Percentiles rank a stretch among this genome's conserved stretches.
Conservation (phyloP, 2,329 filamentous ascomycete species). For the Metarhizium anisopliae region DNA sequence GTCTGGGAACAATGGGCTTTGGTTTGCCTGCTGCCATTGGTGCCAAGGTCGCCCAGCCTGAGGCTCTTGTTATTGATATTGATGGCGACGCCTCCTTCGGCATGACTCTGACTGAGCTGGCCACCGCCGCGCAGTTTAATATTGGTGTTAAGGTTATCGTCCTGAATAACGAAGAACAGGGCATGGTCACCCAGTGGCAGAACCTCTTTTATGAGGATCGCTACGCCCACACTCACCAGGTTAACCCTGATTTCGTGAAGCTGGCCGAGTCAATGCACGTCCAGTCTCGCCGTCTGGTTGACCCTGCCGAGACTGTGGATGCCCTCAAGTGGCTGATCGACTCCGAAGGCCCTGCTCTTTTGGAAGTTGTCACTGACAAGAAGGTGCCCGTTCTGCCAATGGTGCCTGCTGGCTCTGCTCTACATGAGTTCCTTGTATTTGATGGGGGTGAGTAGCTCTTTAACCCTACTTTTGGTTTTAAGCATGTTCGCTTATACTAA, state of each 20-base stretch:
- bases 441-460: constrained; percentile 11
- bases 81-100: constrained; percentile 98
- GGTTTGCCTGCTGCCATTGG: constrained; percentile 92
- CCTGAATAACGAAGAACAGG: constrained; percentile 94
- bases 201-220: constrained; percentile 94
- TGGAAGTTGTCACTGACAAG: constrained; percentile 87
- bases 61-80: constrained; percentile 86
- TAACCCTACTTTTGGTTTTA: too few relatives aligned
- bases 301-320: too few relatives aligned
- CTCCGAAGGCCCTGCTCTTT: constrained; percentile 79
- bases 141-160: constrained; percentile 94
- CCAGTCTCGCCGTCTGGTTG: too few relatives aligned
- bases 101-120: constrained; percentile 96
- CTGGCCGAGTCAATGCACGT: too few relatives aligned
- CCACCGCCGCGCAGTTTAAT: constrained; percentile 88
- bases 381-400: constrained; percentile 95
- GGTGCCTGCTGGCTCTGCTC: constrained; percentile 78
- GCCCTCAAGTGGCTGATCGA: constrained; percentile 49
- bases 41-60: constrained; percentile 71
- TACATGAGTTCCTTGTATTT: constrained; percentile 74
- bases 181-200: constrained; percentile 99
- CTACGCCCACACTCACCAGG: constrained; percentile 51
- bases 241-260: too few relatives aligned
- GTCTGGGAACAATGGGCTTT: constrained; percentile 81
- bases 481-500: too few relatives aligned